Base-by-base conservation (phyloP, 2,329 filamentous ascomycete genomes). In the Cordyceps cateniannulata region DNA sequence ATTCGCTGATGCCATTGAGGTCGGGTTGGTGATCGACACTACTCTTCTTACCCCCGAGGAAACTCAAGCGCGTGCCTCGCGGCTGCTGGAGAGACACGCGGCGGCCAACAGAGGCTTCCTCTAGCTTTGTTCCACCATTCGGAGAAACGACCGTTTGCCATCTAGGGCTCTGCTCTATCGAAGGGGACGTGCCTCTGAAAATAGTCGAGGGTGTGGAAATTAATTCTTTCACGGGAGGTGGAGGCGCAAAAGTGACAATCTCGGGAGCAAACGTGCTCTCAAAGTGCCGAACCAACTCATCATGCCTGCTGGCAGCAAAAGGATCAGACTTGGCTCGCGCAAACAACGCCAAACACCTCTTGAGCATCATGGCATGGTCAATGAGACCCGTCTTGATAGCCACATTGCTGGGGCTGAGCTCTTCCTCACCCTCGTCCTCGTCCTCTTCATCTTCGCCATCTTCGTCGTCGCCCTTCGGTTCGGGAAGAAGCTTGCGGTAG, bases 311-410 rank as follows among this genome's bases (percentile, higher is more conserved):
- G 22, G 42, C 24, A 24, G 58, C 50, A 42, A 54, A 54, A 2
- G 58, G 58, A 18, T 60, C 58, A 27, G 50, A 25, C 32, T 74
- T 82, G 76, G 81, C 85, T 72, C 83, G 85, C 62, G 82, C 81
- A 72, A 91, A 90, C 66, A 86, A 80, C 4, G 80, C 80, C 64
- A 98, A 75, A 68, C 91, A 93, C 65, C 91, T 86, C 76, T 93
- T 92, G 67, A 98, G 86, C 72, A 91, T 87, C 62, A 96, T 83
- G 3, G 91, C 91, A 72, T 98, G 93, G 69, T 98, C 95, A 47
- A 96, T 83, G 32, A 98, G 81, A 0, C 91, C 90, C 71, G 93
- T 89, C 69, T 88, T 89, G 65, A 98, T 85, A 1, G 92, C 90
- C 53, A 84, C 90, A 65, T 96, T 88, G 67, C 92, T 81, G 0